Evolutionary conservation across 106 monocot species (phyloP), one percentile per base, ranked within the genome.

Genomic region (Agapanthus africanus): DNA sequence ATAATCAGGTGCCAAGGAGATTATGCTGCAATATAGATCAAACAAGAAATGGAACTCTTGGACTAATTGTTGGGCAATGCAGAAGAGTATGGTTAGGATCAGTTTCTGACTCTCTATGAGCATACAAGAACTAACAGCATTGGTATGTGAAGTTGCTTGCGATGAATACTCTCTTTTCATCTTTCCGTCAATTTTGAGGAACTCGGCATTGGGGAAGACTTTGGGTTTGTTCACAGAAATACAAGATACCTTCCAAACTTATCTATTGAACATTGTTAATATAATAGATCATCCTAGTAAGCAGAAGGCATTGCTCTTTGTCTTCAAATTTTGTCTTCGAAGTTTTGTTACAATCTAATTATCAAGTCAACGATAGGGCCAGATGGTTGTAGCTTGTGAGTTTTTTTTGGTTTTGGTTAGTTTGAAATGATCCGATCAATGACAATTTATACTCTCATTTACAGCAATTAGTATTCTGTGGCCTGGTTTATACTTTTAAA

Each of bases 1-100:
- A 59, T n/a, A 25, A 73, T 50, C 73, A 94, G 94, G 84, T 76
- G 30, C 94, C 94, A 37, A 82, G 94, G 36, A 73, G 87, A 63
- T 49, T 94, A 41, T 90, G 91, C 42, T 85, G 87, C 70, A 80
- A 62, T 34, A 40, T 79, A n/a, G 77, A 75, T 76, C 63, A 75
- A 71, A 83, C 65, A 51, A 69, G 34, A 77, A 71, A 80, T 79
- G 79, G 73, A 16, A 78, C 80, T 65, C 72, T 91, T 40, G 57
- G 70, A 5, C 57, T 94, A 15, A 63, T 70, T 63, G 91, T 91
- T 51, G 76, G 78, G 37, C 80, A 94, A 70, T 91, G 94, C 63
- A 71, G 69, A 52, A 69, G 71, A 21, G 76, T 78, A 61, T 68
- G 63, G 46, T 74, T 80, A 52, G 90, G 90, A 18, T 90, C 94